These are phyloP conservation scores for Kokia cookei DNA, from an alignment of 441 rosid genomes.

Conservation along the genomic window DNA sequence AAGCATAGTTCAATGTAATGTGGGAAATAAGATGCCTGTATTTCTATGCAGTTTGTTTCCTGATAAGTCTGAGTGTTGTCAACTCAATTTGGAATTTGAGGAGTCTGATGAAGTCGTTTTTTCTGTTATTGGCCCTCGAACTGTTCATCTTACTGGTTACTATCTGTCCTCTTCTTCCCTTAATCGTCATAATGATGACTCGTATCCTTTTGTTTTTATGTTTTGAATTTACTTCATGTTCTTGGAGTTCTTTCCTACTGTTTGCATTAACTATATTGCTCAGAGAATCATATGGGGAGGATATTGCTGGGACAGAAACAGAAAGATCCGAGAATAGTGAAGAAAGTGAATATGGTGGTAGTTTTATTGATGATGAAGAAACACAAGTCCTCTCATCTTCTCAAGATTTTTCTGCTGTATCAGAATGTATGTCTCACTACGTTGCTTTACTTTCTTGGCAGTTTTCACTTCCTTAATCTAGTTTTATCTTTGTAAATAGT, in stretches of 20 bases:
- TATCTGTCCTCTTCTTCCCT: conserved; percentile 15
- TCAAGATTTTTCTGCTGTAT: conserved; percentile 20
- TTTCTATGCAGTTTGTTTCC: conserved; percentile 60
- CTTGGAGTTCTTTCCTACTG: neutral
- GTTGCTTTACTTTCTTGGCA: neutral
- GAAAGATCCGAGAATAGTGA: conserved; percentile 37
- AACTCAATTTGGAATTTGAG: conserved; percentile 61
- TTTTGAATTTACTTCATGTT: neutral
- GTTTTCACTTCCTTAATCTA: neutral
- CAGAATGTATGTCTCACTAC: conserved; percentile 26
- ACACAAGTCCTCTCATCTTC: conserved; percentile 11
- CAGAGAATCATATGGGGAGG: conserved; percentile 46
- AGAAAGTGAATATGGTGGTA: conserved; percentile 60
- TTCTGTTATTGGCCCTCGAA: conserved; percentile 66
- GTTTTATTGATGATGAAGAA: conserved; percentile 55
- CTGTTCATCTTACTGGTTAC: conserved; percentile 77
- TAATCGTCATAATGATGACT: conserved; percentile 28
- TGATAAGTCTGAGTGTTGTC: conserved; percentile 42
- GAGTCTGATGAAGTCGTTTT: conserved; percentile 64
- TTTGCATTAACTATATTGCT: conserved; percentile 20
- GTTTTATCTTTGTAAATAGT: neutral
- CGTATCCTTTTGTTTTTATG: conserved; percentile 45
- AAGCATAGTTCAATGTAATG: conserved; percentile 65
- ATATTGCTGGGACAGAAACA: conserved; percentile 52
- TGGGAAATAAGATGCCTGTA: conserved; percentile 60